These are phyloP conservation scores for Penicillium tannophilum DNA, from an alignment of 495 filamentous ascomycete genomes.

Conservation along the genomic window DNA sequence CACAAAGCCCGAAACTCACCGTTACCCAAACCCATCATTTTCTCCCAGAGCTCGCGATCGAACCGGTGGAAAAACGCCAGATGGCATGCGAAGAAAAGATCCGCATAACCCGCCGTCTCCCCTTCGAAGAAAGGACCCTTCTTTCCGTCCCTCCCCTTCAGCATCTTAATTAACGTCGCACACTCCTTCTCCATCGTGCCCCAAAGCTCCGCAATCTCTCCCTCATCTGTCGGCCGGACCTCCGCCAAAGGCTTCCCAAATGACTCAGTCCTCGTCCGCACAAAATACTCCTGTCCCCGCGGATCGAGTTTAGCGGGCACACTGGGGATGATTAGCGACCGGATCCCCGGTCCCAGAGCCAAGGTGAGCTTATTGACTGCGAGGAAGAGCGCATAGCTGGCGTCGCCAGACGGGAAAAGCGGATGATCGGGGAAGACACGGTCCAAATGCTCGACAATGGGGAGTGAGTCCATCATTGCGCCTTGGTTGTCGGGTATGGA, in stretches of 20 bases:
- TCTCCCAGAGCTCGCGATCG: constrained; percentile 24
- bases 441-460: constrained; percentile 42
- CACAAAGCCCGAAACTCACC: constrained; percentile 30
- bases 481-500: constrained; percentile 29
- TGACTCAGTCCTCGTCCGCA: constrained; percentile 27
- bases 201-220: constrained; percentile 19
- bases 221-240: constrained; percentile 26
- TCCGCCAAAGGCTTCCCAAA: constrained; percentile 38
- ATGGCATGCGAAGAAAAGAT: constrained; percentile 21
- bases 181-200: constrained; percentile 18
- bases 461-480: constrained; percentile 42
- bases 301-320: constrained; percentile 31
- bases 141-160: constrained; percentile 34
- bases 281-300: constrained; percentile 35
- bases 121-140: constrained; percentile 35
- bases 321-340: constrained; percentile 22
- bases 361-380: constrained; percentile 51
- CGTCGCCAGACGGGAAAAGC: constrained; percentile 37
- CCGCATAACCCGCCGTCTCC: constrained; percentile 31
- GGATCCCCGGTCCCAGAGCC: not conserved
- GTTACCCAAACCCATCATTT: constrained; percentile 21
- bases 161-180: constrained; percentile 20
- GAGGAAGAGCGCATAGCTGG: constrained; percentile 29
- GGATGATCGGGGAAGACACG: constrained; percentile 32
- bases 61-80: constrained; percentile 30